Percentiles rank a stretch among this genome's conserved stretches.
Conservation (phyloP, 2,329 filamentous ascomycete species). For the Dothidotthia symphoricarpi region DNA sequence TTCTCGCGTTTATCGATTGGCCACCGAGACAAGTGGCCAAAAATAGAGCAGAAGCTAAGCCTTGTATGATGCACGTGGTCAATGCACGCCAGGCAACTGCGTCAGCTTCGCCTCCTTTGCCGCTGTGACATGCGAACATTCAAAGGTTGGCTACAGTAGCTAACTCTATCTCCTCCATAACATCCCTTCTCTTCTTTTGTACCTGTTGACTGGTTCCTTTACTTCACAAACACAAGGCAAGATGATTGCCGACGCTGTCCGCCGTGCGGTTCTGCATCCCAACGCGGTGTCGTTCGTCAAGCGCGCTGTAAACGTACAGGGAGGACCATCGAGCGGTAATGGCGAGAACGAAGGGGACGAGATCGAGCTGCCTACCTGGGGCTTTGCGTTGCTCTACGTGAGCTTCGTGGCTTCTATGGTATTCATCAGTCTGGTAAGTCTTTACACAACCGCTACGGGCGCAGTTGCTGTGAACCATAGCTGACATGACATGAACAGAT, state of each 20-base stretch:
- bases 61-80: constrained; percentile 5
- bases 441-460: too few species aligned
- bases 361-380: constrained; percentile 34
- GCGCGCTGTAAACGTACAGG: constrained; percentile 19
- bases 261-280: constrained; percentile 33
- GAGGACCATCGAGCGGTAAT: constrained; percentile 1
- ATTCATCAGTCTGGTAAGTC: constrained; percentile 43
- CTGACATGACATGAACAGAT: constrained; percentile 19
- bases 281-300: constrained; percentile 26
- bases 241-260: constrained; percentile 32
- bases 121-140: constrained; percentile 12
- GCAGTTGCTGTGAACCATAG: neutral
- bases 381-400: constrained; percentile 28
- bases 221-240: neutral
- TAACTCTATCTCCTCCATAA: constrained; percentile 5
- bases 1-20: too few species aligned
- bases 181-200: constrained; percentile 5
- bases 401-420: constrained; percentile 45
- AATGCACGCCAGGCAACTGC: constrained; percentile 14
- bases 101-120: constrained; percentile 20
- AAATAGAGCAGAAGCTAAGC: constrained; percentile 15
- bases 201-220: constrained; percentile 2
- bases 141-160: constrained; percentile 4
- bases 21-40: too few species aligned
- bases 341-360: constrained; percentile 7